Base-by-base conservation (phyloP, 768 basidiomycete species). In the Calocera viscosa region DNA sequence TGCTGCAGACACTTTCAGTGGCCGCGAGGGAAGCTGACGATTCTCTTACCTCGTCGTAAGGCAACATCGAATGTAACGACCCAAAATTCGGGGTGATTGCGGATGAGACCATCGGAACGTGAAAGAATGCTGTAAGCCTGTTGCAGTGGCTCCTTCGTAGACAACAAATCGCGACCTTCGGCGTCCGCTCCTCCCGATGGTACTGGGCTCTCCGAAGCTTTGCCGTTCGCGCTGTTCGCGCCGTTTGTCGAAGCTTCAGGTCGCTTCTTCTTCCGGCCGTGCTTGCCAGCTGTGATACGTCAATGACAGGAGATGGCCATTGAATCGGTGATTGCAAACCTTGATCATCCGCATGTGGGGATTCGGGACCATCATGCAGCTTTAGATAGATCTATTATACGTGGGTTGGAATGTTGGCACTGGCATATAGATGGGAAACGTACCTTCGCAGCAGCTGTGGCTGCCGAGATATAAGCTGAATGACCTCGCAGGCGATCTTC, bases 241-340 rank as follows among this genome's bases (percentile, higher is more conserved):
- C 35, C 69, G 66, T 69, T 70, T 32, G 68, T 64, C 14, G 70
- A 68, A 5, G 66, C 74, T 74, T 90, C 92, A 77, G 91, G 92
- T 14, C 89, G 90, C 75, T 89, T 92, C 76, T 90, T 91, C 74
- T 86, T 86, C 0, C 88, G 88, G 74, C 91, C 90, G 75, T 90
- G 90, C 76, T 86, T 87, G 2, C 82, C 83, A 28, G 83, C 86
- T 2, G 84, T 80, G 24, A 84, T 74, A 34, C 76, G 71, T 81
- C 67, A 32, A 19, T 35, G 30, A 8, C 24, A 7, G 19, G 49
- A 17, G 32, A 64, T 19, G 33, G 19, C 22, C 33, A 33, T 40
- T 30, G 22, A 14, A 26, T 24, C 19, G 24, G 2, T 38, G 67
- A 3, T 24, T 7, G 43, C 19, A 38, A 66, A 73, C 72, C 49